phyloP scores from a whole-genome alignment of 1,139 yeast genomes.

The Yamadazyma blattariae region DNA sequence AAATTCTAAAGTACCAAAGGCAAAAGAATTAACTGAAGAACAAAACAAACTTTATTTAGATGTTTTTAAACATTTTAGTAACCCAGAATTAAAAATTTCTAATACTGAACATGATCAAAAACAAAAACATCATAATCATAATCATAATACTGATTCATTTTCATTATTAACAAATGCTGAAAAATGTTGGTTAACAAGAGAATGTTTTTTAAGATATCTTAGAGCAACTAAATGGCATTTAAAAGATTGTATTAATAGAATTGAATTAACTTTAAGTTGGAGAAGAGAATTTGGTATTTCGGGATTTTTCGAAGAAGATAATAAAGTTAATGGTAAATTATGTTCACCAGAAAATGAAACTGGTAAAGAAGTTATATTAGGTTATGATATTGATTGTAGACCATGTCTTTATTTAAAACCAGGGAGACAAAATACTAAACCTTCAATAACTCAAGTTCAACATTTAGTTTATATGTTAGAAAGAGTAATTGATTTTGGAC shows the following conservation, averaged over 20 bases:
- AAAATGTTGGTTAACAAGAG: constrained; percentile 47
- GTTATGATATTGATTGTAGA: constrained; percentile 45
- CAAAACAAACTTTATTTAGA: constrained; percentile 56
- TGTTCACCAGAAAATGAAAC: constrained; percentile 41
- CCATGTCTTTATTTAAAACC: constrained; percentile 50
- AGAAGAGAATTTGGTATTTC: constrained; percentile 45
- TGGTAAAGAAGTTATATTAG: constrained; percentile 47
- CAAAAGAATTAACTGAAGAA: constrained; percentile 44
- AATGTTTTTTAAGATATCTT: constrained; percentile 45
- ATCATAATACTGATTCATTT: constrained; percentile 16
- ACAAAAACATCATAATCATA: constrained; percentile 6
- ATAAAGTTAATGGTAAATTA: constrained; percentile 23
- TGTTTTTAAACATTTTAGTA: constrained; percentile 59
- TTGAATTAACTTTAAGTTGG: constrained; percentile 45
- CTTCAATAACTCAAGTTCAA: constrained; percentile 44
- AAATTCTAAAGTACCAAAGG: constrained; percentile 50
- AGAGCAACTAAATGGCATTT: constrained; percentile 48
- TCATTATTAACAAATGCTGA: constrained; percentile 27
- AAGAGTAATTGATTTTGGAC: constrained; percentile 46
- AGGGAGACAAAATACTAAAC: constrained; percentile 48
- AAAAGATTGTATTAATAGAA: constrained; percentile 38
- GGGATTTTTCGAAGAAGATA: constrained; percentile 29
- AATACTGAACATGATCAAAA: constrained; percentile 37
- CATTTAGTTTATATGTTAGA: constrained; percentile 52
- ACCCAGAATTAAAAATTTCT: constrained; percentile 39